A percentile compares a stretch with the other conserved stretches of the same genome.
Conservation (phyloP, 1,139 yeast genomes). For the Yamadazyma trypodendri region DNA sequence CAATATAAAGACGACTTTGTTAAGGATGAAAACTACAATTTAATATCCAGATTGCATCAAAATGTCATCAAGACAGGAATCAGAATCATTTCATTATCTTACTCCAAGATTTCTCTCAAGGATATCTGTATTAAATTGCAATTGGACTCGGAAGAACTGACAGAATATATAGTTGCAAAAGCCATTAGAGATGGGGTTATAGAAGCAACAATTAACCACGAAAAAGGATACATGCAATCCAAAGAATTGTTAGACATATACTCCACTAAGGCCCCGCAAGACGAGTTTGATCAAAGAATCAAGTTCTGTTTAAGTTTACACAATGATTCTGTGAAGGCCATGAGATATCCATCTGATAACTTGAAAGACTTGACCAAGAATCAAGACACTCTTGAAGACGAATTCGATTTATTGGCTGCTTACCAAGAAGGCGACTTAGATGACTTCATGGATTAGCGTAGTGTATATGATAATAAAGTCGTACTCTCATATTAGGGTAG, state of each 20-base stretch:
- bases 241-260: conserved; percentile 84
- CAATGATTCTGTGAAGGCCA: conserved; percentile 89
- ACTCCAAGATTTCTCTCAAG: conserved; percentile 85
- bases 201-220: conserved; percentile 92
- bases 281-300: conserved; percentile 89
- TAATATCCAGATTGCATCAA: conserved; percentile 88
- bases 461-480: too few species aligned
- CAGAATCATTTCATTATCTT: conserved; percentile 86
- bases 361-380: conserved; percentile 24
- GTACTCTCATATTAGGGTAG: too few species aligned
- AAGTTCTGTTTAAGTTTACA: conserved; percentile 87
- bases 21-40: conserved; percentile 78
- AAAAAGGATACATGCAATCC: conserved; percentile 88
- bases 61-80: conserved; percentile 98
- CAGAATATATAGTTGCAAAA: conserved; percentile 95
- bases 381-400: conserved; percentile 40
- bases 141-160: conserved; percentile 90
- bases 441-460: conserved; percentile 45
- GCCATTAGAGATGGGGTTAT: conserved; percentile 97
- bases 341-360: conserved; percentile 76
- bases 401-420: conserved; percentile 46
- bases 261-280: conserved; percentile 84
- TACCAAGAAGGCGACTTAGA: conserved; percentile 52
- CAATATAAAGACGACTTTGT: conserved; percentile 63
- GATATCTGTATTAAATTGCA: conserved; percentile 89